Evolutionary conservation across 148 eudicot species (phyloP), one percentile per base, ranked within the genome.

Genomic region (Rhododendron williamsianum): DNA sequence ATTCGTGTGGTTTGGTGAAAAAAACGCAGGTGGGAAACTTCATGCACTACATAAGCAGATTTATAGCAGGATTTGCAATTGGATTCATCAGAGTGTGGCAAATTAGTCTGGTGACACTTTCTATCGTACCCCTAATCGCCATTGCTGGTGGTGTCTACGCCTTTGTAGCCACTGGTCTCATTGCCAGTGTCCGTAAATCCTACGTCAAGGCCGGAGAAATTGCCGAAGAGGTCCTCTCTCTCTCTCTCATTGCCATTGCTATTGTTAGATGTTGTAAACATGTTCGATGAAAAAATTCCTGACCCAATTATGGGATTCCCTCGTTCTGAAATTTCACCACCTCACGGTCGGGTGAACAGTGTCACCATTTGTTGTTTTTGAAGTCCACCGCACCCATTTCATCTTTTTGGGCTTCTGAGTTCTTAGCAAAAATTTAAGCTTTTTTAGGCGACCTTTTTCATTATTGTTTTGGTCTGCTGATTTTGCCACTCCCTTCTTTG

Each of bases 61-160:
- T 97, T 77, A 23, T 95, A 74, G 91, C 88, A 12, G 99, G 99
- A 15, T 97, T 97, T 85, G 85, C 91, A n/a, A 94, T 97, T 11
- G 99, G 99, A 48, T 97, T 97, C 88, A 89, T 82, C 15, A 90
- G 94, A 81, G 95, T 97, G 58, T 97, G 99, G 99, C 99, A 95
- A 78, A 97, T 97, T 78, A 97, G 98, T 91, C 87, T 97, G 25
- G 96, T 97, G 4, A 97, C 99, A 0, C 96, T 97, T 25, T 93
- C 99, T 2, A 97, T 97, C 60, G 95, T 97, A 2, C 99, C 99
- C 25, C 89, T 93, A 12, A 97, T 97, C 21, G 99, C 98, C 58
- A 85, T 92, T 51, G 98, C 98, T 27, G 99, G 99, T 54, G 98
- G 98, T 0, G 80, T 92, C 80, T 97, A 97, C 33, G 99, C 99